These are phyloP conservation scores for Rhododendron kiyosumense DNA, from an alignment of 148 eudicot genomes.

Conservation along the genomic window DNA sequence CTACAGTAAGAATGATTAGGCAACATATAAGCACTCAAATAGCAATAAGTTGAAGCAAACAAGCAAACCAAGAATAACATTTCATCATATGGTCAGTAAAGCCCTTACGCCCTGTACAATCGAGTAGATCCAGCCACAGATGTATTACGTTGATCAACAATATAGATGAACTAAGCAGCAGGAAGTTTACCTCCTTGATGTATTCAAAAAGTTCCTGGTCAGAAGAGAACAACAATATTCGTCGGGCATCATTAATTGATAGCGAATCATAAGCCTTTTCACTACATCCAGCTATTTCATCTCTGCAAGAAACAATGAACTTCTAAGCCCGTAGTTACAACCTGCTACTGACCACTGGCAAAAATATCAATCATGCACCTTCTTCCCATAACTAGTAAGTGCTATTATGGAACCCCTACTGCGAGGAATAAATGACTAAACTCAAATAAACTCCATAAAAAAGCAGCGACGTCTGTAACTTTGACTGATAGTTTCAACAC, in stretches of 20 bases:
- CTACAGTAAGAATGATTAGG: neutral
- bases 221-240: conserved; percentile 68
- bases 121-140: neutral
- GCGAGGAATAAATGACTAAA: neutral
- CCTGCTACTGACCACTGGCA: neutral
- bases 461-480: neutral
- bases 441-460: neutral
- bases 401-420: neutral
- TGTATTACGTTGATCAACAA: neutral
- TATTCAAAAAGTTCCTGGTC: conserved; percentile 68
- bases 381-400: neutral
- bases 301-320: conserved; percentile 42
- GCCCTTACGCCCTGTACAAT: neutral
- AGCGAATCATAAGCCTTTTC: conserved; percentile 96
- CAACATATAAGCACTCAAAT: neutral
- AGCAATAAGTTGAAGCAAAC: neutral
- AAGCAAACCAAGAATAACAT: neutral
- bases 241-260: conserved; percentile 66
- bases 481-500: no score
- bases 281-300: conserved; percentile 96
- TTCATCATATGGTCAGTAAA: neutral
- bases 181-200: conserved; percentile 57
- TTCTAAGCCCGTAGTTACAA: conserved; percentile 1
- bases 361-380: neutral
- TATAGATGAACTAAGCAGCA: neutral